These are phyloP conservation scores for Dactylellina parvicollis DNA, from an alignment of 2,329 filamentous ascomycete species.

Conservation along the genomic window DNA sequence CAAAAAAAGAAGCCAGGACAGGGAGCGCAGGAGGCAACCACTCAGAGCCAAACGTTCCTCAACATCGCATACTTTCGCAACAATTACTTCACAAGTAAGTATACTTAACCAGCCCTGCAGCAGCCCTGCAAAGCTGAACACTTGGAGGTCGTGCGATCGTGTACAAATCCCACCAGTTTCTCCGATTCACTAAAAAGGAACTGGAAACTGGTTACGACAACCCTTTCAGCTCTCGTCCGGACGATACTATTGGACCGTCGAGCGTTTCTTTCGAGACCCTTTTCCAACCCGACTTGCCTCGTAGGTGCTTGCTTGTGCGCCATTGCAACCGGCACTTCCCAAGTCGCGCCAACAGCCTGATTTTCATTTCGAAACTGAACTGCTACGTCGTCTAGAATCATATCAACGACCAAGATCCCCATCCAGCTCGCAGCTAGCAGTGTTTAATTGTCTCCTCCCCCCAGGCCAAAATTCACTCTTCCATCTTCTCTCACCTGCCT, in stretches of 20 bases:
- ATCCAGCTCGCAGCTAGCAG: background rate
- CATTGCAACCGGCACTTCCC: no score
- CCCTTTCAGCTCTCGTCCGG: conserved; percentile 2
- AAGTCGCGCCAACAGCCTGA: conserved; percentile 3
- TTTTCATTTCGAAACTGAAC: no score
- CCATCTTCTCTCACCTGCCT: conserved; percentile 49
- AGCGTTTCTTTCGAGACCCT: conserved; percentile 2
- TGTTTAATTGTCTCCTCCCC: conserved; percentile 43
- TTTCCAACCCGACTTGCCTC: background rate
- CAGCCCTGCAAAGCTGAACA: conserved; percentile 20
- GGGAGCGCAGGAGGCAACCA: conserved; percentile 39
- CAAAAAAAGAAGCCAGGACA: conserved; percentile 14
- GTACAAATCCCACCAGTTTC: conserved; percentile 34
- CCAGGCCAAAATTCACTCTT: conserved; percentile 18
- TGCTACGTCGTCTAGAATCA: no score
- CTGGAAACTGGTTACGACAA: conserved; percentile 27
- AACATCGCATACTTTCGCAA: conserved; percentile 28
- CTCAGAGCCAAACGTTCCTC: conserved; percentile 2
- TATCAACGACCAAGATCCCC: no score
- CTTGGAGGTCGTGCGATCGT: conserved; percentile 37
- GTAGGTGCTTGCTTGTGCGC: conserved; percentile 4
- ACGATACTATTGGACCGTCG: conserved; percentile 31
- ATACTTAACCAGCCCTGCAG: conserved; percentile 8
- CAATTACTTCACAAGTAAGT: conserved; percentile 11
- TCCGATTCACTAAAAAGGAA: conserved; percentile 5